A percentile compares a stretch with the other conserved stretches of the same genome.
These are phyloP conservation scores for Casaregolazyma lundiana DNA, from an alignment of 1,139 yeast species.

Conservation along the genomic window DNA sequence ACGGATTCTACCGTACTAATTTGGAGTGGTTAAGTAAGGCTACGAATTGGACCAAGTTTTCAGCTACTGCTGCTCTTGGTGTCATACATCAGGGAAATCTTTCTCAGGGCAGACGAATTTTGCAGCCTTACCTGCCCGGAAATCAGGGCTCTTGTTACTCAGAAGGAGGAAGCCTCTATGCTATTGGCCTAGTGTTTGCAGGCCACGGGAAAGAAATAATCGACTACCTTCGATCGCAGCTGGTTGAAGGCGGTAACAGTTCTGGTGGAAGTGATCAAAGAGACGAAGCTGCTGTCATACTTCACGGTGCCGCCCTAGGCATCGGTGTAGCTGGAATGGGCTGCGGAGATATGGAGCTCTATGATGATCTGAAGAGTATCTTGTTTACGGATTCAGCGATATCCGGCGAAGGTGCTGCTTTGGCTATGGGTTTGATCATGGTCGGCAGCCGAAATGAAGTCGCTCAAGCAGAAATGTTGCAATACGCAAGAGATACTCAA, in stretches of 20 bases:
- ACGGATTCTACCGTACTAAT: slow-evolving; percentile 83
- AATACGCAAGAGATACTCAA: slow-evolving; percentile 91
- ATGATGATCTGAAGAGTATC: slow-evolving; percentile 79
- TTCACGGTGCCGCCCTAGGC: slow-evolving; percentile 96
- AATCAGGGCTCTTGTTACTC: slow-evolving; percentile 63
- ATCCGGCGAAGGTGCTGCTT: slow-evolving; percentile 95
- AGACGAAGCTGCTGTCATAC: slow-evolving; percentile 76
- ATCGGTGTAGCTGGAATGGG: slow-evolving; percentile 98
- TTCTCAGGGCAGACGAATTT: slow-evolving; percentile 80
- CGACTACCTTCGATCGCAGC: slow-evolving; percentile 69
- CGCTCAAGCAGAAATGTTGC: slow-evolving; percentile 76
- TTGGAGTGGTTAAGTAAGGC: slow-evolving; percentile 97
- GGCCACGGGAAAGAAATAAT: slow-evolving; percentile 92
- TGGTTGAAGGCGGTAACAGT: slow-evolving; percentile 50
- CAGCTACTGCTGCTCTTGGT: slow-evolving; percentile 97
- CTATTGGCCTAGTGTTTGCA: slow-evolving; percentile 89
- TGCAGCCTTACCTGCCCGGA: slow-evolving; percentile 91
- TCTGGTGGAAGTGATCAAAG: slow-evolving; percentile 48
- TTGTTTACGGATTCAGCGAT: slow-evolving; percentile 88
- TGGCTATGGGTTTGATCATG: slow-evolving; percentile 95
- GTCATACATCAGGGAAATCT: slow-evolving; percentile 95
- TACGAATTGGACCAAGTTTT: slow-evolving; percentile 94
- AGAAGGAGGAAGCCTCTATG: slow-evolving; percentile 93
- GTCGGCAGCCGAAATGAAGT: slow-evolving; percentile 75
- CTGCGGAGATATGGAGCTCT: slow-evolving; percentile 64